Evolutionary conservation across 2,329 filamentous ascomycete genomes (phyloP), one percentile per base, ranked within the genome.

Genomic region (Metarhizium robertsii): DNA sequence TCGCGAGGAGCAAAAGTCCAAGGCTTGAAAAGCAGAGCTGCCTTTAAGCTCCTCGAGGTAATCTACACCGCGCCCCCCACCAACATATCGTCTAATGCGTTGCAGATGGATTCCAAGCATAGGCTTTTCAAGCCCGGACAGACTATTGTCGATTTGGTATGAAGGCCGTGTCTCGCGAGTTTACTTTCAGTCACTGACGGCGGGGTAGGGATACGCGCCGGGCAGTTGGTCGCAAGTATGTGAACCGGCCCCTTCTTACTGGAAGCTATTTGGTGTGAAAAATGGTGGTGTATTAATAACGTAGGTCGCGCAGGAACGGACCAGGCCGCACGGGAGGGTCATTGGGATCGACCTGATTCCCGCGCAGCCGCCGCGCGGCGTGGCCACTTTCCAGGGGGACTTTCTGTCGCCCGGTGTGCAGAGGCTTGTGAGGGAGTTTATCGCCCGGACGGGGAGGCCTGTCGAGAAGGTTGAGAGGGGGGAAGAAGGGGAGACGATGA

Each of bases 281-380:
- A 13, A 18, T 5, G 2, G 18, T 29, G 5, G 45, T 11, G 13
- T 32, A 47, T 6, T 4, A 29, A 5, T 36, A 43, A 25, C 8
- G 25, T 65, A 95, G 84, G 90, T 97, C 40, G 94, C 94, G 18
- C 75, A 88, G 38, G 87, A 90, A 58, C 81, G 84, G 53, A 95
- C 90, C 4, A 79, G 81, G 58, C 92, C 92, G 0, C 73, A 80
- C 49, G 91, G 92, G 8, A 83, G 87, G 47, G 85, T 99, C 13
- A 76, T 99, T 32, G 95, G 94, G 11, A 92, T 99, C 64, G 94
- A 99, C 69, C 81, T 99, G 53, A 90, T 99, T 61, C 94, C 94
- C 4, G 90, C 91, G 0, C 87, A 92, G 67, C 92, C 95, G 5
- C 94, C 94, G 0, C 84, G 81, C 65, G 94, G 94, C 25, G 91